Evolutionary conservation across 768 basidiomycete genomes (phyloP), one percentile per base, ranked within the genome.

Genomic region (Lentinula detonsa): DNA sequence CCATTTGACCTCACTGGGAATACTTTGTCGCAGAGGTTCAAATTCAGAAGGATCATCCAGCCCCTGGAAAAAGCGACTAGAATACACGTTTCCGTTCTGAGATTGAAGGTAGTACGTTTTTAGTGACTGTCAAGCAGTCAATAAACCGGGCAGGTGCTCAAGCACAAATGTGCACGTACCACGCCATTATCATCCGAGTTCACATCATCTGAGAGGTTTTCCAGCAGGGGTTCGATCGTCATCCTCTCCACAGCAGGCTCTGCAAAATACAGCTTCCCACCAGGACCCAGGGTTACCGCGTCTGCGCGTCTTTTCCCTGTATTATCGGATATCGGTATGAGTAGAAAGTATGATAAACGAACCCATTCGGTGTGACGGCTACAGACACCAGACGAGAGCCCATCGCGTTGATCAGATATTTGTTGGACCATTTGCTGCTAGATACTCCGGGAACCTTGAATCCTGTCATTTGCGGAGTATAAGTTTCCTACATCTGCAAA

Each of bases 1-100:
- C 84, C 90, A 95, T 2, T 78, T 61, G 9, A 95, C 76, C 55
- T 91, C 85, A 15, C 75, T 70, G 0, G 87, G 86, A 8, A 95
- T 81, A 68, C 92, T 87, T n/a, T 67, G 61, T 65, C 83, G 82
- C 16, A 95, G 73, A 5, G 79, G 70, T 35, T 75, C 74, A 59
- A 93, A 85, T 69, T 94, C 91, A 16, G 87, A 85, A 7, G 61
- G 49, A 60, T 74, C 73, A 39, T 71, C 70, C 0, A 28, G 66
- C 50, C 67, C 64, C 11, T 75, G 69, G 64, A 79, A 81, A 66
- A 75, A 78, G 31, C 67, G 66, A 65, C 66, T 70, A 7, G 84
- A 78, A 66, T 83, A 93, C 28, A 96, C 62, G 70, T 97, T 98
- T 8, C 95, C 95, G 69, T 96, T 93, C 71, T 97, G 94, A 4